phyloP scores from a whole-genome alignment of 768 basidiomycete species.

The Rhodotorula paludigena region DNA sequence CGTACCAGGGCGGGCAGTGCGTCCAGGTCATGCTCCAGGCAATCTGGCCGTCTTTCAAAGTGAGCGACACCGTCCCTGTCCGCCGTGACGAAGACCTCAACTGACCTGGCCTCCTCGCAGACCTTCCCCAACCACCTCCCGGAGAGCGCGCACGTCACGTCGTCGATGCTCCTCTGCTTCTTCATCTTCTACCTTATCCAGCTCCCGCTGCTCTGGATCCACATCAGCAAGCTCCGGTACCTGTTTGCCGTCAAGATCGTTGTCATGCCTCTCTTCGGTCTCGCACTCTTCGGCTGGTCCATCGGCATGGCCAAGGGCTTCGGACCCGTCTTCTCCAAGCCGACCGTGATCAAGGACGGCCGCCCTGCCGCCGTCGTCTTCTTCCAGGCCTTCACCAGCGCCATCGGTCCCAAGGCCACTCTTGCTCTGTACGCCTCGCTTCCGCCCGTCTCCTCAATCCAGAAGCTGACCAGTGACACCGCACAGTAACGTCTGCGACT shows the following conservation, averaged over 20 bases:
- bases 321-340: conserved; percentile 12
- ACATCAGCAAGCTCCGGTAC: conserved; percentile 38
- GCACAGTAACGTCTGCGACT: conserved; percentile 35
- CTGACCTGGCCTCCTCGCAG: background rate
- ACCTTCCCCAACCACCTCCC: conserved; percentile 42
- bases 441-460: too few species aligned
- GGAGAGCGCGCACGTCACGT: conserved; percentile 39
- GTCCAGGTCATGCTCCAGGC: conserved; percentile 33
- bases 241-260: conserved; percentile 35
- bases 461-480: too few species aligned
- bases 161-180: conserved; percentile 35
- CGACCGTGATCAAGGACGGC: conserved; percentile 17
- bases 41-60: conserved; percentile 38
- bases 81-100: background rate
- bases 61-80: background rate
- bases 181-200: conserved; percentile 41
- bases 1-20: conserved; percentile 37
- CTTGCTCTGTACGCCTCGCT: conserved; percentile 9
- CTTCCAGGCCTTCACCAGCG: conserved; percentile 32
- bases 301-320: conserved; percentile 21
- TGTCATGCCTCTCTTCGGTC: conserved; percentile 30
- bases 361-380: conserved; percentile 24
- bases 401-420: conserved; percentile 31
- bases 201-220: conserved; percentile 36
- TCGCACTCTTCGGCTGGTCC: conserved; percentile 32